These are phyloP conservation scores for Tricholoma furcatifolium DNA, from an alignment of 768 basidiomycete species.

Conservation along the genomic window DNA sequence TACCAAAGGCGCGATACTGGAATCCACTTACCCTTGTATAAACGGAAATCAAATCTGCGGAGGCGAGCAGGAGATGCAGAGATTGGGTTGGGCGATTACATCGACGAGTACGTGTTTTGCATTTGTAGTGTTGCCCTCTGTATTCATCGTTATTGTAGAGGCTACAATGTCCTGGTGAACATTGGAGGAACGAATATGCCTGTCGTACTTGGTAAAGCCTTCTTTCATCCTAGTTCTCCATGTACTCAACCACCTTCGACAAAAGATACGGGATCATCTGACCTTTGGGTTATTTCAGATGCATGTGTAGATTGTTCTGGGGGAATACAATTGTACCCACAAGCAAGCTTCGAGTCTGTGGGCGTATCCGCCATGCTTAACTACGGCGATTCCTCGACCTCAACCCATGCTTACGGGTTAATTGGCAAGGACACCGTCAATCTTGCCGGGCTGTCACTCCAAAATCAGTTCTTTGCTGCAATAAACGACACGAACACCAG, in stretches of 20 bases:
- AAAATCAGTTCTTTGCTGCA: constrained; percentile 60
- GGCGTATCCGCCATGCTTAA: constrained; percentile 46
- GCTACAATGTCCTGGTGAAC: constrained; percentile 60
- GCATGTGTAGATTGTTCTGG: constrained; percentile 43
- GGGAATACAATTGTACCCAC: constrained; percentile 48
- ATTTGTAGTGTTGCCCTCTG: not conserved
- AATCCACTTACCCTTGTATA: constrained; percentile 37
- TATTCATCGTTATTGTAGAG: constrained; percentile 33
- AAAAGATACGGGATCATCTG: constrained; percentile 75
- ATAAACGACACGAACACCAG: constrained; percentile 70
- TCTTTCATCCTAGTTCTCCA: not conserved
- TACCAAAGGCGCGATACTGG: constrained; percentile 25
- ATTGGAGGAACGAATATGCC: constrained; percentile 53
- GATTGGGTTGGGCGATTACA: constrained; percentile 58
- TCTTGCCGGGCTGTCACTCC: constrained; percentile 49
- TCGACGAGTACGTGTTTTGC: constrained; percentile 53
- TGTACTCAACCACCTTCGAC: not conserved
- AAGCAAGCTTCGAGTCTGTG: constrained; percentile 44
- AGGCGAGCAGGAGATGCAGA: constrained; percentile 34
- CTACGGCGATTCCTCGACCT: constrained; percentile 73
- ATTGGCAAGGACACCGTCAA: constrained; percentile 59
- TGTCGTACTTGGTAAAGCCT: constrained; percentile 55
- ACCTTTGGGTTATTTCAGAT: constrained; percentile 71
- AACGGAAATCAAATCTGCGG: constrained; percentile 15
- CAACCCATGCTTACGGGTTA: constrained; percentile 63